Evolutionary conservation across 1,284 basidiomycete species (phyloP).

Genomic region (Austroboletus niveus): DNA sequence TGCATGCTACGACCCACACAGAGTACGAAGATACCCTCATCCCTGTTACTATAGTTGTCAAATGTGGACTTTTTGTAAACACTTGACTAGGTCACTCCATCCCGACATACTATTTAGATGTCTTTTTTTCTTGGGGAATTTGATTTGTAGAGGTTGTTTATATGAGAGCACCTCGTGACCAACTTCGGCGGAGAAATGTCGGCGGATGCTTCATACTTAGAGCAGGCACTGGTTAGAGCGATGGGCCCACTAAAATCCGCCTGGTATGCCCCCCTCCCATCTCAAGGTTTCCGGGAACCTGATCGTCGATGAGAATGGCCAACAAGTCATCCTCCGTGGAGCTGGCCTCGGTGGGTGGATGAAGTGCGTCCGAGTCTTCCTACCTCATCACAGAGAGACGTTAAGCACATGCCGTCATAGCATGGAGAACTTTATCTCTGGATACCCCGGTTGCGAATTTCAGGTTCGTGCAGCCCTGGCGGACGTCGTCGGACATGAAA

Average conservation of each 20-base stretch:
- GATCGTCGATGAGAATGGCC: slow-evolving; percentile 53
- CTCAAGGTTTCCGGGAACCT: slow-evolving; percentile 56
- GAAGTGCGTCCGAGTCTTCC: slow-evolving; percentile 43
- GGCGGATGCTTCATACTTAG: neutral
- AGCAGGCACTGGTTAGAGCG: neutral
- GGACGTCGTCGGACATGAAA: slow-evolving; percentile 61
- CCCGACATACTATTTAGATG: slow-evolving; percentile 23
- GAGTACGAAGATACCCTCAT: slow-evolving; percentile 35
- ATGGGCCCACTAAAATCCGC: neutral
- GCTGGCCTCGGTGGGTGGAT: slow-evolving; percentile 72
- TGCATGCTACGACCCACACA: slow-evolving; percentile 31
- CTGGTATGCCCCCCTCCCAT: slow-evolving; percentile 34
- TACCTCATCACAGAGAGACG: neutral
- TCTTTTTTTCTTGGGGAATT: slow-evolving; percentile 10
- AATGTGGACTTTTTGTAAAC: slow-evolving; percentile 26
- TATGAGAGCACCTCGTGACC: neutral
- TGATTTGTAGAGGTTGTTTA: slow-evolving; percentile 23
- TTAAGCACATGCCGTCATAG: slow-evolving; percentile 22
- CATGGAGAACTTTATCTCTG: slow-evolving; percentile 66
- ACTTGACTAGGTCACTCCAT: slow-evolving; percentile 13
- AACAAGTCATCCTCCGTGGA: slow-evolving; percentile 60
- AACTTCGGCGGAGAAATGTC: slow-evolving; percentile 10
- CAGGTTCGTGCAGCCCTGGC: slow-evolving; percentile 69
- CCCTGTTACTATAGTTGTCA: slow-evolving; percentile 28
- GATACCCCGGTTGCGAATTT: slow-evolving; percentile 60